Evolutionary conservation across 1,284 basidiomycete genomes (phyloP), one percentile per base, ranked within the genome.

Genomic region (Austroboletus niveus): DNA sequence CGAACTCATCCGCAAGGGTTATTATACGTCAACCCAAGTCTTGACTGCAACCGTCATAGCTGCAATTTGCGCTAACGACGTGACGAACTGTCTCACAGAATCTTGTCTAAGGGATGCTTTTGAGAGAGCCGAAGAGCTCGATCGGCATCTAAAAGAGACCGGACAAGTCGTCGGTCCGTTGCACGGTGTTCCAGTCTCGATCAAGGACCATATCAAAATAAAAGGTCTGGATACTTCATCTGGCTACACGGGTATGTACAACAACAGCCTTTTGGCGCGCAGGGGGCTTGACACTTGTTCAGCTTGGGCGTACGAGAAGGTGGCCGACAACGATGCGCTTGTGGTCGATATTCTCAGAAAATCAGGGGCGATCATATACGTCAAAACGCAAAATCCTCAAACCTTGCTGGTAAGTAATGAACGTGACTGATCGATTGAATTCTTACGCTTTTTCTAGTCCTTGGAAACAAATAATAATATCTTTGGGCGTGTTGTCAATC

Each of bases 361-460:
- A 45, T 77, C 79, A 5, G 80, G 80, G 17, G 80, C 81, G n/a
- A 74, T 82, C 48, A 68, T 80, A 46, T 82, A 77, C 55, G 75
- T 79, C 49, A 80, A 81, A 67, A 82, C 81, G 1, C 78, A 81
- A 49, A 78, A 77, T 57, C 79, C 79, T 41, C 79, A 80, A 63
- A 78, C 78, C 30, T 56, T 80, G 42, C 65, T 80, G 41, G 78
- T 72, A 48, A 57, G 60, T 48, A 30, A 48, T 42, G 20, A 30
- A 44, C 20, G 15, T 34, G 14, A 55, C 29, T 17, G 38, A 53
- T 47, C 29, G 4, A 43, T 47, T 36, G 45, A 30, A 38, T 14
- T 36, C 59, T 61, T 42, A 58, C 14, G 5, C 36, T 38, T 14
- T 47, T 57, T 62, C 60, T 55, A 77, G 75, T 75, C 76, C 45